A percentile compares a stretch with the other conserved stretches of the same genome.
Evolutionary conservation across 176 grass and related monocot species (phyloP).

Genomic region (Melocanna baccifera): DNA sequence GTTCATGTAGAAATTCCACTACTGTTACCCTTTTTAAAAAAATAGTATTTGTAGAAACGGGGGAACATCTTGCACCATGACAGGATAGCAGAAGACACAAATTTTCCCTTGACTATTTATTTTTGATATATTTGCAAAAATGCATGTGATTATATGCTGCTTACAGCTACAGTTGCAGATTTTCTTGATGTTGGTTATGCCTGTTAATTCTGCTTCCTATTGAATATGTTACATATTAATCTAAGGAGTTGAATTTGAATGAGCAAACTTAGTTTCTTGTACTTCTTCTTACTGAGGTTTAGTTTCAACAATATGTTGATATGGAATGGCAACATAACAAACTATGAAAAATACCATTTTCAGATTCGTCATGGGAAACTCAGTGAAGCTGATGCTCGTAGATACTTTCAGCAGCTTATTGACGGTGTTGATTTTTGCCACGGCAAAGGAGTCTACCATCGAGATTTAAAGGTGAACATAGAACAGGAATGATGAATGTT

Average conservation of each 20-base stretch:
- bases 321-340: not conserved
- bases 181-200: not conserved
- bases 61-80: not conserved
- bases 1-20: too few relatives aligned
- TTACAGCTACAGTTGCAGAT: not conserved
- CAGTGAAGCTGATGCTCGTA: conserved; percentile 77
- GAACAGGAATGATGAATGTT: conserved; percentile 5
- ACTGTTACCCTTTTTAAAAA: not conserved
- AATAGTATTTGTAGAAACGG: not conserved
- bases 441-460: conserved; percentile 89
- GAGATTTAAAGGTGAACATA: conserved; percentile 78
- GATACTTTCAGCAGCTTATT: conserved; percentile 97
- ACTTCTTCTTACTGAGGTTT: conserved; percentile 13
- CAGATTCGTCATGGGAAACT: conserved; percentile 85
- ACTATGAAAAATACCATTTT: conserved; percentile 5
- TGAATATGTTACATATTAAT: not conserved
- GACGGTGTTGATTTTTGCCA: conserved; percentile 95
- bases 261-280: not conserved
- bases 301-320: not conserved
- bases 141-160: not conserved
- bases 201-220: not conserved
- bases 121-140: not conserved
- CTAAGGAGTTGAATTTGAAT: conserved; percentile 8
- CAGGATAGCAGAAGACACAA: not conserved
- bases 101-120: not conserved